Base-by-base conservation (phyloP, 2,329 filamentous ascomycete genomes). In the Botryotinia narcissicola region DNA sequence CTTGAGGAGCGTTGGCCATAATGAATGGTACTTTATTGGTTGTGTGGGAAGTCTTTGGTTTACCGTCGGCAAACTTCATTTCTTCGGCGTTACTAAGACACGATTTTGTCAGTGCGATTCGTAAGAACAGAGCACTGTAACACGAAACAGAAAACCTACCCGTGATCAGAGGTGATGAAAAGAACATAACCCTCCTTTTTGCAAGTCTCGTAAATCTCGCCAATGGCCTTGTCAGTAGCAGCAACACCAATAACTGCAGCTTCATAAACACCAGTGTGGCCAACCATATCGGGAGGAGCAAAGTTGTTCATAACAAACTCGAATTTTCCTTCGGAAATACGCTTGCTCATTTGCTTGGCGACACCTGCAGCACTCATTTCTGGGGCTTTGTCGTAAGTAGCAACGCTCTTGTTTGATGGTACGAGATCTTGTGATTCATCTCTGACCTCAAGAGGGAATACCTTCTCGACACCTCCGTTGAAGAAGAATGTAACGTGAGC, bases 261-360 rank as follows among this genome's bases (percentile, higher is more conserved):
- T 80, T 98, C 92, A 85, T 98, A 98, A 75, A 97, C 94, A 81
- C 96, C 96, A 18, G 96, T 99, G 86, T 99, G 96, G 78, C 96
- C 96, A 77, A 99, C 96, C 96, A 99, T 99, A 85, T 99, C 96
- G 29, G 96, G 96, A 60, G 96, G 96, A 60, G 96, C 96, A 84
- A 99, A 98, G 90, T 99, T 99, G 91, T 98, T 98, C 96, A 99
- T 99, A 83, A 99, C 87, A 82, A 99, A 98, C 81, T 96, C 94
- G 85, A 95, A 98, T 81, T 93, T 90, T 81, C 92, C 90, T 83
- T 97, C 93, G 40, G 84, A 89, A 77, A 99, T 91, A 74, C 95
- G 91, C 87, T 98, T 96, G 83, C 86, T 89, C 74, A 97, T 92
- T 86, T 97, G 95, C 80, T 97, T 88, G 68, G 93, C 96, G 22